Evolutionary conservation across 495 filamentous ascomycete species (phyloP).

Genomic region (Podospora sp.): DNA sequence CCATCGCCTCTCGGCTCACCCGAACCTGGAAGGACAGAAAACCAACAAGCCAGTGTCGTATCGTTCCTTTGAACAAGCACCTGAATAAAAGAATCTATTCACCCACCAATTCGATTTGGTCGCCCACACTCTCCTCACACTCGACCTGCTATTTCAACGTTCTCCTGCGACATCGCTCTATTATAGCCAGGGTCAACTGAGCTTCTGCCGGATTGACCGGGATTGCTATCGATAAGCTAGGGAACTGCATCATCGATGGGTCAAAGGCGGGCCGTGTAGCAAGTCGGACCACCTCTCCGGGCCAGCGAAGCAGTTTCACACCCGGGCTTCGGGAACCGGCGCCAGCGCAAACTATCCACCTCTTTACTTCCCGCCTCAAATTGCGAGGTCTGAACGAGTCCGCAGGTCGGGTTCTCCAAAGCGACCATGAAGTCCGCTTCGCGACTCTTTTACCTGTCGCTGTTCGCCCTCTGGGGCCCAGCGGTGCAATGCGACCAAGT

Average conservation of each 20-base stretch:
- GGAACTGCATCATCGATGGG: constrained; percentile 8
- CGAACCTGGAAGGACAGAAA: constrained; percentile 1
- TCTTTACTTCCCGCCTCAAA: neutral
- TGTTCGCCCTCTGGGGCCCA: constrained; percentile 70
- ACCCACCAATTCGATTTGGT: neutral
- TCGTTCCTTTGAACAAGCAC: neutral
- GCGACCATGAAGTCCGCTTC: constrained; percentile 66
- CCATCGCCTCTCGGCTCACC: constrained; percentile 2
- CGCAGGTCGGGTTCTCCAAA: neutral
- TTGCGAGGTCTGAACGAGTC: neutral
- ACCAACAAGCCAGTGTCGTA: neutral
- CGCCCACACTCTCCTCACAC: neutral
- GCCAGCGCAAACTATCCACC: neutral
- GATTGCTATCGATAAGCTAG: constrained; percentile 14
- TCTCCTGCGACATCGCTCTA: neutral
- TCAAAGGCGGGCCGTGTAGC: neutral
- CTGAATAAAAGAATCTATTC: constrained; percentile 6
- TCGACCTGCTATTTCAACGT: neutral
- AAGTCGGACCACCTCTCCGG: constrained; percentile 8
- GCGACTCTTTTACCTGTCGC: constrained; percentile 72
- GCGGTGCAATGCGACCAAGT: constrained; percentile 44
- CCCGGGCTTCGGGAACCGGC: neutral
- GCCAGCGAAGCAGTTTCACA: constrained; percentile 13
- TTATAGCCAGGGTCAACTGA: neutral
- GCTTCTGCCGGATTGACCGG: neutral